phyloP scores from a whole-genome alignment of 106 monocot genomes.

The Agapanthus africanus region DNA sequence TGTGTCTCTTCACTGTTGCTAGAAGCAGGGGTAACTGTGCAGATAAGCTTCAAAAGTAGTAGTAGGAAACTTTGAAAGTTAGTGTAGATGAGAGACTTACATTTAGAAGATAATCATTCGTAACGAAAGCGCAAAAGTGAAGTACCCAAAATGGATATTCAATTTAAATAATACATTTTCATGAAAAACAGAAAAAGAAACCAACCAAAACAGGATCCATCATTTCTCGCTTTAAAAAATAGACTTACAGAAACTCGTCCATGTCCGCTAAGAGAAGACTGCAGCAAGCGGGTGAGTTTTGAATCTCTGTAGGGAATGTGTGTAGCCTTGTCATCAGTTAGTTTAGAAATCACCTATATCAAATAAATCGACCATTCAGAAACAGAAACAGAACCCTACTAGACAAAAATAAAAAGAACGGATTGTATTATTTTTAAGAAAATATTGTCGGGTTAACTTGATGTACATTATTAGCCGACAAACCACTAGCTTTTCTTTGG shows the following conservation, averaged over 20 bases:
- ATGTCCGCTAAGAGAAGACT: conserved; percentile 97
- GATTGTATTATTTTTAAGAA: no score
- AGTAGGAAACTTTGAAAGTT: not conserved
- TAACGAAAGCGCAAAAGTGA: not conserved
- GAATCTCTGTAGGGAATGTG: conserved; percentile 97
- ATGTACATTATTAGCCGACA: no score
- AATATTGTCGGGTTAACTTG: no score
- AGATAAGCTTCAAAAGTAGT: conserved; percentile 70
- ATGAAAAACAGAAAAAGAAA: not conserved
- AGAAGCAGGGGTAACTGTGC: conserved; percentile 93
- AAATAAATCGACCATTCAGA: not conserved
- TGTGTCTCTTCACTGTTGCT: conserved; percentile 98
- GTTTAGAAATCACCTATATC: conserved; percentile 80
- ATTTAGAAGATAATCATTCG: not conserved
- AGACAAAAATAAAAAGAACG: not conserved
- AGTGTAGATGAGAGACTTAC: not conserved
- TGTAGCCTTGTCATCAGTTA: conserved; percentile 85
- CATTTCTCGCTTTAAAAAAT: not conserved
- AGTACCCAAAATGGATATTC: not conserved
- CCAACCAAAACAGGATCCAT: not conserved
- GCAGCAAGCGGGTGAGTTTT: conserved; percentile 90
- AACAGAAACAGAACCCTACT: not conserved
- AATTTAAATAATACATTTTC: not conserved
- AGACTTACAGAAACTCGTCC: conserved; percentile 87
- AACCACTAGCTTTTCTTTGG: no score